Percentiles rank a stretch among this genome's conserved stretches.
Conservation (phyloP, 306 rosid species). For the Pyrus pyrifolia region DNA sequence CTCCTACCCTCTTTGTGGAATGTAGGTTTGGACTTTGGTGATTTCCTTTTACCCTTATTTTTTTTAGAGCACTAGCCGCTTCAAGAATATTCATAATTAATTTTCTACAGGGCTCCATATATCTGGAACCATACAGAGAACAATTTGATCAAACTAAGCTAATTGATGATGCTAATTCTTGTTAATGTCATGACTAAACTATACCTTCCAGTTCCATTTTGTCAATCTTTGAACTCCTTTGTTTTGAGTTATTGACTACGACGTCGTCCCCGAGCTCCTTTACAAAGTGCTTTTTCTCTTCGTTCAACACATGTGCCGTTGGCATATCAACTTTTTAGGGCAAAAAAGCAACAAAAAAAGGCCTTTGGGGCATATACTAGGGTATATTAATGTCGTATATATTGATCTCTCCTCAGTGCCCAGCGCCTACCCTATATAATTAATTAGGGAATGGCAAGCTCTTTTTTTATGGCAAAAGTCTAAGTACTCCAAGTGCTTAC, state of each 20-base stretch:
- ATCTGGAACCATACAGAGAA: not conserved
- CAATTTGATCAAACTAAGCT: not conserved
- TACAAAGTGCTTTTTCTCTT: not conserved
- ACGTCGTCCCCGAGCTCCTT: not conserved
- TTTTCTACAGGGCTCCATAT: not conserved
- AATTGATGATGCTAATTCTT: not conserved
- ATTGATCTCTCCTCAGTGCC: not conserved
- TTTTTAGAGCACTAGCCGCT: not conserved
- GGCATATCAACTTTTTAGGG: not conserved
- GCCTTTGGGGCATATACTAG: not conserved
- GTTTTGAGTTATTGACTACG: not conserved
- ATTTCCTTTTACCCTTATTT: not conserved
- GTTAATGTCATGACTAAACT: not conserved
- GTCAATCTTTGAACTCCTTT: not conserved
- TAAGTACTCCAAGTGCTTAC: not conserved
- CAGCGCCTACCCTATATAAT: not conserved
- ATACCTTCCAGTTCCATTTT: not conserved
- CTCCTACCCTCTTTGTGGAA: not conserved
- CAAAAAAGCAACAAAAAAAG: not conserved
- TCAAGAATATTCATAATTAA: not conserved
- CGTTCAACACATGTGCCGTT: not conserved
- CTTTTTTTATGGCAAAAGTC: not conserved
- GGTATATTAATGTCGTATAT: not conserved
- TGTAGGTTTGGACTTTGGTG: not conserved
- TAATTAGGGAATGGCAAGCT: not conserved